Conservation (phyloP, 2,329 filamentous ascomycete genomes). For the Calonectria henricotiae region DNA sequence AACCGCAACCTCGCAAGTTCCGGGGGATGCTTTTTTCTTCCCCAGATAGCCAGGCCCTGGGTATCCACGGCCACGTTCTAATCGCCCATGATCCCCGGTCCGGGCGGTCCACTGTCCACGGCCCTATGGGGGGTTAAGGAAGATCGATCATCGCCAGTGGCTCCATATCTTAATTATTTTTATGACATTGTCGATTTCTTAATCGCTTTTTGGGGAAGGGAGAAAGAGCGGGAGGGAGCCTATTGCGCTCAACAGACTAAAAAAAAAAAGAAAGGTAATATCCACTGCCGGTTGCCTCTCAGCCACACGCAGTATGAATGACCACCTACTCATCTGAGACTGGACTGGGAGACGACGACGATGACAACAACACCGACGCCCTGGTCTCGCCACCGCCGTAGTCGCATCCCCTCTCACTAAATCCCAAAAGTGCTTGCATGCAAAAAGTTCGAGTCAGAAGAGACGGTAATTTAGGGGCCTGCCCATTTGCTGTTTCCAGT, state of each 20-base stretch:
- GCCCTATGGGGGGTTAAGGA: slow-evolving; percentile 15
- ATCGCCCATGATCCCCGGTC: slow-evolving; percentile 8
- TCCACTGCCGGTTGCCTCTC: no score
- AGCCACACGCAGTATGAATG: neutral
- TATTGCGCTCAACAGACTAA: no score
- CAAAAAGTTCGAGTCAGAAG: slow-evolving; percentile 5
- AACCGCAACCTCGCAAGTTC: slow-evolving; percentile 18
- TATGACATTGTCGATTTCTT: slow-evolving; percentile 5
- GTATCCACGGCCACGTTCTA: slow-evolving; percentile 28
- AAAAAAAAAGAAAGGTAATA: no score
- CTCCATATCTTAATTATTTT: slow-evolving; percentile 18
- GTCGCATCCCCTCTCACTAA: slow-evolving; percentile 1
- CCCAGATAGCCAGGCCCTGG: slow-evolving; percentile 9
- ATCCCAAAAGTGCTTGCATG: slow-evolving; percentile 17
- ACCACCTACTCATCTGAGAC: slow-evolving; percentile 7
- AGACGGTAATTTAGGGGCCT: slow-evolving; percentile 18
- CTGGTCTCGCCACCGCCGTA: neutral
- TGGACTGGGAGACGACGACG: neutral
- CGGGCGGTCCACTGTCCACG: neutral
- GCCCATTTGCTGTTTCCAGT: slow-evolving; percentile 9
- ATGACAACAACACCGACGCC: neutral
- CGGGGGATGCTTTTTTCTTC: neutral
- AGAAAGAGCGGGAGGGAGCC: neutral
- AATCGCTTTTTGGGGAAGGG: neutral
- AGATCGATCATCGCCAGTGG: slow-evolving; percentile 28